Percentiles rank a stretch among this genome's conserved stretches.
phyloP scores from a whole-genome alignment of 495 filamentous ascomycete genomes.

The Aspergillus ostianus region DNA sequence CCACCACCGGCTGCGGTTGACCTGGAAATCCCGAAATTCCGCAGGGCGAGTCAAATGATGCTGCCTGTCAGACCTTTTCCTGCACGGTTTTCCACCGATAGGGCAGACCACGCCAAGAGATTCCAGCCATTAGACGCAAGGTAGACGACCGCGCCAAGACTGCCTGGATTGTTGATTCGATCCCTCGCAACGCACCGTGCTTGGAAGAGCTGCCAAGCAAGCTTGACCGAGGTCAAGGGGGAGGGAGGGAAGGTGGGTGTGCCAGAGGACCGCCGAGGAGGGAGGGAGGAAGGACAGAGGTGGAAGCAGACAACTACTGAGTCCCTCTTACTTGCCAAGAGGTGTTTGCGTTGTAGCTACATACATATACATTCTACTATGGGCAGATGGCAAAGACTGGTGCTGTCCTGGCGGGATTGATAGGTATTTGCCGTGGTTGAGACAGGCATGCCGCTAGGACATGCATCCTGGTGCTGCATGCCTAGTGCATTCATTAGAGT shows the following conservation, averaged over 20 bases:
- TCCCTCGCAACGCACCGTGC: background rate
- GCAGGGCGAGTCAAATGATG: slow-evolving; percentile 2
- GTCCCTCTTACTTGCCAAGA: background rate
- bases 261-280: too few species aligned
- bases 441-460: background rate
- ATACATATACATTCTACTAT: too few species aligned
- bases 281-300: too few species aligned
- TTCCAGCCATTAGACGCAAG: background rate
- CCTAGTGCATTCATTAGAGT: background rate
- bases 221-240: slow-evolving; percentile 7
- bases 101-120: slow-evolving; percentile 2
- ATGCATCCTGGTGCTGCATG: background rate
- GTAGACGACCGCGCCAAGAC: background rate
- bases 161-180: background rate
- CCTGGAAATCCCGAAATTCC: background rate
- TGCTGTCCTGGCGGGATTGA: background rate
- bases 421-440: background rate
- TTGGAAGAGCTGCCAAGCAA: slow-evolving; percentile 13
- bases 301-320: too few species aligned
- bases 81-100: slow-evolving; percentile 4
- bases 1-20: too few species aligned
- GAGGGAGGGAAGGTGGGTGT: too few species aligned
- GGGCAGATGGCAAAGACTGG: too few species aligned
- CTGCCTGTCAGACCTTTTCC: slow-evolving; percentile 3
- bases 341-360: background rate